Conservation (phyloP, 441 rosid genomes). For the Viola pubescens region DNA sequence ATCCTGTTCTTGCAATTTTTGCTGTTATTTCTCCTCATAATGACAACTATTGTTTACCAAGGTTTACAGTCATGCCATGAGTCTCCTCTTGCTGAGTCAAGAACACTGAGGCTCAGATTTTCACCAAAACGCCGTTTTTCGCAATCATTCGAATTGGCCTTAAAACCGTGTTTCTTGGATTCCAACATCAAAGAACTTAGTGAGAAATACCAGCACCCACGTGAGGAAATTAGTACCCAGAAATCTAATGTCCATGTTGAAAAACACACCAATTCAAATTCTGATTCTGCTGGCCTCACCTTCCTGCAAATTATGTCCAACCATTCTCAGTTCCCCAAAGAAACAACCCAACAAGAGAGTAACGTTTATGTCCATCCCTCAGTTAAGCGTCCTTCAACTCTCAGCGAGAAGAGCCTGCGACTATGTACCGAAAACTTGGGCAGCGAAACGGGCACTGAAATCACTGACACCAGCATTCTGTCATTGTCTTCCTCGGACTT, state of each 20-base stretch:
- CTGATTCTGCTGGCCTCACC: constrained; percentile 41
- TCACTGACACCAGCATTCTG: constrained; percentile 28
- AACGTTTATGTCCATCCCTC: constrained; percentile 39
- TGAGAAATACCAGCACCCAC: constrained; percentile 13
- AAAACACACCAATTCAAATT: constrained; percentile 13
- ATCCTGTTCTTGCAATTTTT: background rate
- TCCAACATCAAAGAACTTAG: constrained; percentile 18
- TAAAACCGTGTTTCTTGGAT: constrained; percentile 25
- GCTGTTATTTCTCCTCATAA: constrained; percentile 12
- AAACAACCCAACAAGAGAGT: constrained; percentile 18
- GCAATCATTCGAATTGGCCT: constrained; percentile 26
- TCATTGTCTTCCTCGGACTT: constrained; percentile 25
- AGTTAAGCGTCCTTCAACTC: constrained; percentile 36
- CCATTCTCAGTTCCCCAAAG: constrained; percentile 17
- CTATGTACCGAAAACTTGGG: constrained; percentile 80
- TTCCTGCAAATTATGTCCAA: constrained; percentile 38
- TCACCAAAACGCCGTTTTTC: constrained; percentile 29
- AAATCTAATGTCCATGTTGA: constrained; percentile 8
- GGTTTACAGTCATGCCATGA: constrained; percentile 54
- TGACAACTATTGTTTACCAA: constrained; percentile 63
- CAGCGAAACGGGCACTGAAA: constrained; percentile 60
- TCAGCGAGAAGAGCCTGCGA: constrained; percentile 67
- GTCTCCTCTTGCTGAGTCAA: constrained; percentile 47
- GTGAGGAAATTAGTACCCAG: constrained; percentile 14
- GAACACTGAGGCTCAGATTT: constrained; percentile 43